A percentile compares a stretch with the other conserved stretches of the same genome.
These are phyloP conservation scores for Salinomyces thailandicus DNA, from an alignment of 2,329 filamentous ascomycete species.

Conservation along the genomic window DNA sequence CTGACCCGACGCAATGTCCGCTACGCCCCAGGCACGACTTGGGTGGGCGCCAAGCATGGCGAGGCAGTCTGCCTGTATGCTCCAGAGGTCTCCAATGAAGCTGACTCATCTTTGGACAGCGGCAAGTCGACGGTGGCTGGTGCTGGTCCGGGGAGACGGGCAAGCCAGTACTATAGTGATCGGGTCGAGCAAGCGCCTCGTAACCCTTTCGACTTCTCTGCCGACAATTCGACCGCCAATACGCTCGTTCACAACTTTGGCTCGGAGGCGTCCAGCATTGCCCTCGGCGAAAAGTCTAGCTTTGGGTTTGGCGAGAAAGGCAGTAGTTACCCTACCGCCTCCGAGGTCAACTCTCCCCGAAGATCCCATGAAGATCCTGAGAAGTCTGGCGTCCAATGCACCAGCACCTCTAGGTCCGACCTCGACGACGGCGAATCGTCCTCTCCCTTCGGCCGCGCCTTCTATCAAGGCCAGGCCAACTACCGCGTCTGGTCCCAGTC, in stretches of 20 bases:
- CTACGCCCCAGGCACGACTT: constrained; percentile 39
- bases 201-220: constrained; percentile 7
- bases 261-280: constrained; percentile 15
- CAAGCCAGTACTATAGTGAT: background rate
- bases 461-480: constrained; percentile 41
- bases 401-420: too few relatives aligned
- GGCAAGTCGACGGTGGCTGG: background rate
- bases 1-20: constrained; percentile 37
- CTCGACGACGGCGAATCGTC: constrained; percentile 14
- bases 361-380: constrained; percentile 9
- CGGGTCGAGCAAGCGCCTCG: background rate
- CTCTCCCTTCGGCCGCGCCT: constrained; percentile 46
- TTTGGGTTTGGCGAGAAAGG: constrained; percentile 6
- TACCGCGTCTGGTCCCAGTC: constrained; percentile 42
- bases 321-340: constrained; percentile 13
- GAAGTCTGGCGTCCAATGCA: constrained; percentile 11
- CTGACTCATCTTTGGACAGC: constrained; percentile 3
- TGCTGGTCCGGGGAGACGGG: background rate
- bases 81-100: background rate
- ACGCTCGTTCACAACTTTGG: constrained; percentile 12
- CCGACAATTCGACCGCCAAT: constrained; percentile 20
- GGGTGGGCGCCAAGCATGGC: constrained; percentile 43
- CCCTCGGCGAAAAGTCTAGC: constrained; percentile 12
- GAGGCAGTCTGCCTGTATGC: constrained; percentile 37
- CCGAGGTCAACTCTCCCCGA: constrained; percentile 20